phyloP scores from a whole-genome alignment of 768 basidiomycete species.

The Mycena floridula region DNA sequence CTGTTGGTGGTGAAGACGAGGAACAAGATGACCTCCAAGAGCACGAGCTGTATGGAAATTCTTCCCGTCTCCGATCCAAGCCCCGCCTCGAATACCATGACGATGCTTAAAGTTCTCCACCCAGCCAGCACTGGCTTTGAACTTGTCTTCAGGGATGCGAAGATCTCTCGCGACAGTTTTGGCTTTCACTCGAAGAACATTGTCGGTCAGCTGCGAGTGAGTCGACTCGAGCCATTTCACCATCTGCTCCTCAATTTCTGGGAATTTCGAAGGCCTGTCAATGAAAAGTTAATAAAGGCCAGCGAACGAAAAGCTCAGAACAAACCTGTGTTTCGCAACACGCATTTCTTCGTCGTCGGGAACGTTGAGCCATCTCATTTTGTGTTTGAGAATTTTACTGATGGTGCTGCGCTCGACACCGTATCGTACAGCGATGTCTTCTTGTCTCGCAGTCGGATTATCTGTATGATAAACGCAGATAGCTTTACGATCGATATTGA shows the following conservation, averaged over 20 bases:
- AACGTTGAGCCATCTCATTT: constrained; percentile 74
- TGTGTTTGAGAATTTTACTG: constrained; percentile 85
- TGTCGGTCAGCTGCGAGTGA: constrained; percentile 47
- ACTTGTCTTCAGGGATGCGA: constrained; percentile 59
- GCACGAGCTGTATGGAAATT: constrained; percentile 15
- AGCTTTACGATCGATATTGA: constrained; percentile 64
- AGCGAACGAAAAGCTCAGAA: constrained; percentile 8
- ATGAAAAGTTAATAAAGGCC: constrained; percentile 8
- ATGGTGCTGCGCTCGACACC: constrained; percentile 90
- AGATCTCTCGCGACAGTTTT: constrained; percentile 52
- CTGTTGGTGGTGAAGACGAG: too few species aligned
- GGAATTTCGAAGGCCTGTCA: constrained; percentile 72
- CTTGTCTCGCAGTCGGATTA: constrained; percentile 69
- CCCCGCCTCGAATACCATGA: constrained; percentile 65
- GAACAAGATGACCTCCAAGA: constrained; percentile 2
- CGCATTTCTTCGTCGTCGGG: constrained; percentile 50
- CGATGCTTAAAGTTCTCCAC: constrained; percentile 89
- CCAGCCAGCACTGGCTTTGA: constrained; percentile 93
- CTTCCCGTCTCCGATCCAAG: constrained; percentile 39
- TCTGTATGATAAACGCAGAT: constrained; percentile 66
- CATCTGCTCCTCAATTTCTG: constrained; percentile 65
- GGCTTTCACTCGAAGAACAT: constrained; percentile 57
- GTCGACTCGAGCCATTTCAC: constrained; percentile 41
- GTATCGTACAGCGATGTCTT: constrained; percentile 74
- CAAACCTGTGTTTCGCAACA: constrained; percentile 67